Evolutionary conservation across 352 stramenopile genomes (phyloP), one percentile per base, ranked within the genome.

Genomic region (Pythium biforme): DNA sequence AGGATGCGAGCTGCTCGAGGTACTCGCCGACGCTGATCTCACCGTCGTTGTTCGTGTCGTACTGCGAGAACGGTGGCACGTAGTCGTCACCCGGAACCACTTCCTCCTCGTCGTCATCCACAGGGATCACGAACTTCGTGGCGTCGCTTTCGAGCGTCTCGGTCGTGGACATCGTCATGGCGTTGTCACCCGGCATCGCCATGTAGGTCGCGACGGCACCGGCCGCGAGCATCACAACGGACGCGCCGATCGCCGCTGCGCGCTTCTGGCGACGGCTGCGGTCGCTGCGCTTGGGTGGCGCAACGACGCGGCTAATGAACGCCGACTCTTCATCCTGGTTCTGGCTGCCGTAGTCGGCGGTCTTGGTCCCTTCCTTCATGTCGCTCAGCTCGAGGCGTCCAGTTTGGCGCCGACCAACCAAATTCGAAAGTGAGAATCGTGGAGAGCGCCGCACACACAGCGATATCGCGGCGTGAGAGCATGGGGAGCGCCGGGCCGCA

Each of bases 251-350:
- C 23, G 40, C 58, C 2, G 27, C 58, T 4, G 43, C 22, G 26
- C 58, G 58, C 58, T 65, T 65, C 48, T 65, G 58, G 14, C 40
- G 22, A 20, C 55, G 55, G 8, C 31, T 12, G 15, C 45, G 43
- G 29, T 48, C 46, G 40, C 40, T 63, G 47, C 58, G 58, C 48
- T 58, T 59, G 26, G 58, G 58, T 3, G 58, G 58, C 37, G 58
- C 58, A 20, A 65, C 58, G 20, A 65, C 58, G 58, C 58, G 58
- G 34, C 58, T 47, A 23, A 65, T 59, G 48, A 65, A 65, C 37
- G 58, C 48, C 23, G 14, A 26, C 39, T 65, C 58, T 45, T 65
- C 58, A 17, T 65, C 58, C 15, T 26, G n/a, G 58, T 65, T 65
- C 23, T 57, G 47, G 41, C 58, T 65, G 34, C 58, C 58, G 48